phyloP scores from a whole-genome alignment of 2,329 filamentous ascomycete species.

The Penicillium hesseltinei region DNA sequence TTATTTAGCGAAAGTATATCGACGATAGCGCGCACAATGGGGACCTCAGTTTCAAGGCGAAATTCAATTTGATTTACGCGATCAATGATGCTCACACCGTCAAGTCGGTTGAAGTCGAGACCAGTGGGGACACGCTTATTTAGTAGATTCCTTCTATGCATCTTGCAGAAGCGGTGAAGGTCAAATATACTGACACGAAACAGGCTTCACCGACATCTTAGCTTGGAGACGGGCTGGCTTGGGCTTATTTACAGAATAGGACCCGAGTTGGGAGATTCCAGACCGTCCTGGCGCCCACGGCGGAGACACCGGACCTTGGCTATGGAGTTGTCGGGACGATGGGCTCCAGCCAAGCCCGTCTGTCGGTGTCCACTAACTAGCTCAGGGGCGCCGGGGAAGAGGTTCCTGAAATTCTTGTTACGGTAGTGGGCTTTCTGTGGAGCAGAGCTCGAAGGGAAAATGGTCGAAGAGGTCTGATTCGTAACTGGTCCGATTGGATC shows the following conservation, averaged over 20 bases:
- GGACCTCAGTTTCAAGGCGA: neutral
- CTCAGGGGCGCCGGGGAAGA: constrained; percentile 33
- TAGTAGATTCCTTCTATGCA: constrained; percentile 1
- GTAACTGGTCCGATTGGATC: constrained; percentile 21
- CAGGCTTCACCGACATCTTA: constrained; percentile 25
- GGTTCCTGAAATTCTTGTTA: constrained; percentile 34
- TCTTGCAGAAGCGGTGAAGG: constrained; percentile 22
- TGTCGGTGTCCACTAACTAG: constrained; percentile 32
- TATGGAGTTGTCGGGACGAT: constrained; percentile 26
- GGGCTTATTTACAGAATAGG: neutral
- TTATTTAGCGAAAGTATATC: constrained; percentile 25
- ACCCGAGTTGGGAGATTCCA: constrained; percentile 15
- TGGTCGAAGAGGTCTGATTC: constrained; percentile 12
- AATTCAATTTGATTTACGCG: neutral
- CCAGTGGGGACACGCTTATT: constrained; percentile 1
- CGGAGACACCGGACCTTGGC: constrained; percentile 9
- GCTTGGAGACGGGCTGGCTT: constrained; percentile 6
- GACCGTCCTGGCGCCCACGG: constrained; percentile 20
- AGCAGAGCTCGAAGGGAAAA: constrained; percentile 6
- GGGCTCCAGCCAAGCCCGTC: constrained; percentile 18
- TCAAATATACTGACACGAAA: constrained; percentile 4
- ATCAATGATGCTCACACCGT: constrained; percentile 7
- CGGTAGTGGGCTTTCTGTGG: constrained; percentile 21
- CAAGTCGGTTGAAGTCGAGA: constrained; percentile 3
- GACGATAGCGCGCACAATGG: constrained; percentile 24